Evolutionary conservation across 768 basidiomycete genomes (phyloP), one percentile per base, ranked within the genome.

Genomic region (Psilocybe cyanescens): DNA sequence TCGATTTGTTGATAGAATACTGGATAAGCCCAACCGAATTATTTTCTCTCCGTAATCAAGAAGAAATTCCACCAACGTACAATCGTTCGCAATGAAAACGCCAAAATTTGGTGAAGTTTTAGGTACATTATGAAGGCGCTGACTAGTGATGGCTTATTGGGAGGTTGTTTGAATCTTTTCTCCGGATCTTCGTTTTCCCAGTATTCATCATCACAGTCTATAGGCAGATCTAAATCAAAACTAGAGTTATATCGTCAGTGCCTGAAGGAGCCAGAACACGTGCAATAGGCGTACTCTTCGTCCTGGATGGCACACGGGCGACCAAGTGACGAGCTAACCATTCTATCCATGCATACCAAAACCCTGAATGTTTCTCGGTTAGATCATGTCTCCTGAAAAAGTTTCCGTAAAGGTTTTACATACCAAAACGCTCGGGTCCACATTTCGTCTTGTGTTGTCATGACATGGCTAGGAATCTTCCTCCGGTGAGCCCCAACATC

Each of bases 1-100:
- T 89, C 0, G 86, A 86, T 67, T 89, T 90, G 70, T 90, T 91
- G 66, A 92, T 91, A n/a, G 92, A 88, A 70, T 94, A 95, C 91
- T 92, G 57, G 37, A 28, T 17, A 45, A 3, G n/a, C 31, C 3
- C 37, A 41, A 44, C 57, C 11, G 8, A 17, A 30, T 14, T 28
- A 37, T 45, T 9, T 28, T 16, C 1, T 55, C n/a, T 31, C 1
- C 11, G 45, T 14, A 16, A 5, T 16, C 19, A 11, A 41, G 16
- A 28, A 50, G 24, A n/a, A n/a, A 11, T 37, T 45, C 39, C 16
- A 2, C 14, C 33, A 11, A 74, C 86, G 61, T 68, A 87, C 87
- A 50, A 91, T 84, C 0, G 89, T 90, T 14, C 88, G 78, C 49
- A 91, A 70, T 0, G 83, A 79, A 55, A 88, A 88, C 3, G 85